Evolutionary conservation across 176 grass and related monocot species (phyloP).

Genomic region (Carex pumila): DNA sequence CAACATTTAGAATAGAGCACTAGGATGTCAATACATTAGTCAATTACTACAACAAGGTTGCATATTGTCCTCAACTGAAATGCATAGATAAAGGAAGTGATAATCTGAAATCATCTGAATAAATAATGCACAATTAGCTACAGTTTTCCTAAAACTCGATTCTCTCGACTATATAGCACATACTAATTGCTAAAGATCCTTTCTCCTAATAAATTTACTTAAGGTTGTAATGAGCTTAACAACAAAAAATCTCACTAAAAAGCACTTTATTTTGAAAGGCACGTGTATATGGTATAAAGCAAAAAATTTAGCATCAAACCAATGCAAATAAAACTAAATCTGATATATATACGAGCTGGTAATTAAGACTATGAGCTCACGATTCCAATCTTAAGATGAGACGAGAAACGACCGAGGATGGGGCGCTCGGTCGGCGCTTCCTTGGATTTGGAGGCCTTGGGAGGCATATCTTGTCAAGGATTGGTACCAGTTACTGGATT

Average conservation of each 20-base stretch:
- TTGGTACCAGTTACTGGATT: background rate
- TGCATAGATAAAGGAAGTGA: background rate
- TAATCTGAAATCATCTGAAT: background rate
- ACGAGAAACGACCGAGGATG: constrained; percentile 97
- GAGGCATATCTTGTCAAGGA: constrained; percentile 44
- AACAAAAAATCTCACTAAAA: background rate
- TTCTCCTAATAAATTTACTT: background rate
- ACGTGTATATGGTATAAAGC: background rate
- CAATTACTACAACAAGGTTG: background rate
- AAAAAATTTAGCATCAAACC: background rate
- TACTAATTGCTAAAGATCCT: background rate
- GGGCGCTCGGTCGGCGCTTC: constrained; percentile 64
- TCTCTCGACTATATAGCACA: background rate
- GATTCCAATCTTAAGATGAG: constrained; percentile 99
- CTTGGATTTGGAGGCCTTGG: constrained; percentile 85
- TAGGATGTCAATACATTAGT: background rate
- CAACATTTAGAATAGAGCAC: background rate
- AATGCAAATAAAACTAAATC: background rate
- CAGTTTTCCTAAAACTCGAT: background rate
- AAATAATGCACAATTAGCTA: background rate
- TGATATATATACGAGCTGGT: background rate
- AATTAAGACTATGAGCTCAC: constrained; percentile 22
- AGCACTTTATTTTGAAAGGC: background rate
- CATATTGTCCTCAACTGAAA: background rate
- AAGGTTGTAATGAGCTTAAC: background rate